Base-by-base conservation (phyloP, 192 early-diverging fungal species). In the Backusella morwellensis region DNA sequence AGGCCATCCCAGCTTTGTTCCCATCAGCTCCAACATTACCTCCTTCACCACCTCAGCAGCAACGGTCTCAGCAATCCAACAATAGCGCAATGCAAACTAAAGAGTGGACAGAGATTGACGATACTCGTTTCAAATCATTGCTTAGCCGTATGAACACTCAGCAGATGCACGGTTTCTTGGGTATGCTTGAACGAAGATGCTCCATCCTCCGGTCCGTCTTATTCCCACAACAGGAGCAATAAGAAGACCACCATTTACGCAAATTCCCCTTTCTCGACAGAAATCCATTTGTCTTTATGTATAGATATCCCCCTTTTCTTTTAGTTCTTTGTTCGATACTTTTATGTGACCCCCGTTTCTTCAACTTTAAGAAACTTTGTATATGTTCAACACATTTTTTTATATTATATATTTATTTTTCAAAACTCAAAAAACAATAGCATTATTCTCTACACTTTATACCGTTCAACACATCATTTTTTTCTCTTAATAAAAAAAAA, bases 151-250 rank as follows among this genome's bases (percentile, higher is more conserved):
- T 89, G 86, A 81, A 83, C 12, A 79, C 80, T 52, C 80, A 82
- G 15, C 86, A 89, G 76, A 84, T 89, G 83, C 82, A 86, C 68
- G 85, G 81, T 32, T 88, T 87, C 68, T 77, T 89, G 15, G 78
- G 78, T 47, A 86, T 89, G 68, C 87, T 89, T 29, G 86, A 89
- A 79, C 82, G 86, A 66, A 80, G 88, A 29, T 89, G 88, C 36
- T 84, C 82, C n/a, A 86, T 89, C 50, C 47, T 89, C 34, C 74
- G 75, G 4, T 75, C 78, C 23, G 59, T 77, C 6, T 35, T 77
- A n/a, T 68, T 70, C 8, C 35, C 68, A 38, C 68, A 35, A 40
- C 23, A 63, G 23, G 56, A 63, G 9, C 29, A 12, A 63, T 12
- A 21, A 12, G 29, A n/a, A 0, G 29, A 9, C 23, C 26, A 29